Evolutionary conservation across 140 eudicot genomes (phyloP).

Genomic region (Stevia rebaudiana): DNA sequence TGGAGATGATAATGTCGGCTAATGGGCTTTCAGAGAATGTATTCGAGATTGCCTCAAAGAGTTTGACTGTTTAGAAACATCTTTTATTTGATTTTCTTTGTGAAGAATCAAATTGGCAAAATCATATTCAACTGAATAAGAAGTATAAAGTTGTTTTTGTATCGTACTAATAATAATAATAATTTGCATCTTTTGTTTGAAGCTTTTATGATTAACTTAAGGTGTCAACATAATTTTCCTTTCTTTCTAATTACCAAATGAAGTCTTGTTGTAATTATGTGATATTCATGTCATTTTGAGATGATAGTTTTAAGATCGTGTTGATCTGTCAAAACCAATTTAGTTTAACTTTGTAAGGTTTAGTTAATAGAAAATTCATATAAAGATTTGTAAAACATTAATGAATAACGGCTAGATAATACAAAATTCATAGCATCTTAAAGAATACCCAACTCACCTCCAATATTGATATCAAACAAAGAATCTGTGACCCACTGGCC

Average conservation of each 20-base stretch:
- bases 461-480: neutral
- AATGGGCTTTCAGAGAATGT: constrained; percentile 95
- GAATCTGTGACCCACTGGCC: no score
- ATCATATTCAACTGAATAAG: constrained; percentile 8
- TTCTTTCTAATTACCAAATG: constrained; percentile 22
- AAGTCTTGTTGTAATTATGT: constrained; percentile 13
- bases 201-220: neutral
- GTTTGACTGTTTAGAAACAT: constrained; percentile 60
- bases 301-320: no score
- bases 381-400: neutral
- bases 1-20: constrained; percentile 76
- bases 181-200: neutral
- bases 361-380: no score
- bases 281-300: no score
- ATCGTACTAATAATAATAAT: neutral
- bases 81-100: no score
- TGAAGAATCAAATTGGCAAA: constrained; percentile 12
- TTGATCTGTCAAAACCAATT: neutral
- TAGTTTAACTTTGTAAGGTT: no score
- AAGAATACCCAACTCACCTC: neutral
- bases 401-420: neutral
- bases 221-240: no score
- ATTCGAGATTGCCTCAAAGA: constrained; percentile 86
- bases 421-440: neutral
- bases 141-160: constrained; percentile 13